Evolutionary conservation across 129 eudicot genomes (phyloP), one percentile per base, ranked within the genome.

Genomic region (Flaveria ramosissima): DNA sequence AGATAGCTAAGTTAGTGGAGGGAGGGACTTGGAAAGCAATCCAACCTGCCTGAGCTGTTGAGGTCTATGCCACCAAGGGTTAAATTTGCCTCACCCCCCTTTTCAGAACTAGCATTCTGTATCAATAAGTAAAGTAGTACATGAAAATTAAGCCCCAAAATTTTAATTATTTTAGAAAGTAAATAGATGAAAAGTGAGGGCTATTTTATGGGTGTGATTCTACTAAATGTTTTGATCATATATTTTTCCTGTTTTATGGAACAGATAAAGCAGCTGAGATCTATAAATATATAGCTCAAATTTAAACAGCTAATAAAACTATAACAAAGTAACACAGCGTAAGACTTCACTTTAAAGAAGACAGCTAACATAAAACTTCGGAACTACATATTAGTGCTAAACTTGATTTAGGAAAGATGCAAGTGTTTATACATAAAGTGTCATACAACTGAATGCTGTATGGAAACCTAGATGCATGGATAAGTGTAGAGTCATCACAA

Each of bases 11-110:
- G 19, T 43, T 16, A 42, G 50, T 26, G 48, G 64, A 72, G 65
- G 47, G 51, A 6, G 32, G 45, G 63, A 69, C 70, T 19, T 53
- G 77, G 73, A 80, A 72, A 70, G 78, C 66, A 89, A 64, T 85
- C 93, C 84, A 81, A 91, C 98, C 98, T 94, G 92, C 97, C 98
- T 87, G 98, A 94, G 86, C 95, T 91, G 96, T 91, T 91, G 57
- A 94, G 96, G 82, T 94, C 98, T 77, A 94, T 94, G 77, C 98
- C 98, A 81, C 98, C 98, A 64, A 94, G 98, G 66, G 97, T 94
- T 74, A 91, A 83, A 86, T 94, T 94, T 78, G 91, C 90, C 87
- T 94, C 98, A 52, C 93, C 85, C 7, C 93, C 90, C 74, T 87
- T 93, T 74, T 85, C 96, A 75, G 91, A 82, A 69, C 76, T 83